A percentile compares a stretch with the other conserved stretches of the same genome.
Conservation (phyloP, 257 asterid species). For the Lycium ferocissimum region DNA sequence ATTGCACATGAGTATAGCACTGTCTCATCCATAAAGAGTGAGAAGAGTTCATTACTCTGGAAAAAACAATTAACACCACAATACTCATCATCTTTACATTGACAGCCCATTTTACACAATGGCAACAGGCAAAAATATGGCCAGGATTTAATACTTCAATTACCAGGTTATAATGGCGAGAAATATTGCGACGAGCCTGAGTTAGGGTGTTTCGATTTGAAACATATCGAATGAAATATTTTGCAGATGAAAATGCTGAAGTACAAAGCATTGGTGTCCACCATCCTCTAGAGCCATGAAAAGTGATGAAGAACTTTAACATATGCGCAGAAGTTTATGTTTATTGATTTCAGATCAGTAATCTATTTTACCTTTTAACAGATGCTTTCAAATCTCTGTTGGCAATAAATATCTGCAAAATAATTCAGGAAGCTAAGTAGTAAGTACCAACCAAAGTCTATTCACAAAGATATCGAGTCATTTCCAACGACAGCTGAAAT, state of each 20-base stretch:
- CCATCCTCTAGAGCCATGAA: constrained; percentile 65
- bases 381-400: constrained; percentile 64
- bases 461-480: neutral
- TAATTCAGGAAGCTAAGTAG: constrained; percentile 21
- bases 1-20: constrained; percentile 84
- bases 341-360: neutral
- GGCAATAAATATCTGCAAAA: constrained; percentile 69
- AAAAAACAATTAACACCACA: constrained; percentile 25
- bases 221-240: constrained; percentile 65
- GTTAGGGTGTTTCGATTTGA: constrained; percentile 70
- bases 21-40: constrained; percentile 70
- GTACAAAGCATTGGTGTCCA: constrained; percentile 82
- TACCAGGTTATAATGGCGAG: constrained; percentile 86
- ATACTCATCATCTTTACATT: neutral
- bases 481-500: neutral
- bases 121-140: neutral
- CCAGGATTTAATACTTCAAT: too few relatives aligned
- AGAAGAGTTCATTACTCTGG: constrained; percentile 88
- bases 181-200: constrained; percentile 82
- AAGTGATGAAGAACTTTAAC: neutral
- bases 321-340: neutral
- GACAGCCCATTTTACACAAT: too few relatives aligned
- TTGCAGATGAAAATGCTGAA: constrained; percentile 74
- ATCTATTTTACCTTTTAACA: constrained; percentile 55
- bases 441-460: neutral